Evolutionary conservation across 768 basidiomycete species (phyloP), one percentile per base, ranked within the genome.

Genomic region (Kwoniella bestiolae): DNA sequence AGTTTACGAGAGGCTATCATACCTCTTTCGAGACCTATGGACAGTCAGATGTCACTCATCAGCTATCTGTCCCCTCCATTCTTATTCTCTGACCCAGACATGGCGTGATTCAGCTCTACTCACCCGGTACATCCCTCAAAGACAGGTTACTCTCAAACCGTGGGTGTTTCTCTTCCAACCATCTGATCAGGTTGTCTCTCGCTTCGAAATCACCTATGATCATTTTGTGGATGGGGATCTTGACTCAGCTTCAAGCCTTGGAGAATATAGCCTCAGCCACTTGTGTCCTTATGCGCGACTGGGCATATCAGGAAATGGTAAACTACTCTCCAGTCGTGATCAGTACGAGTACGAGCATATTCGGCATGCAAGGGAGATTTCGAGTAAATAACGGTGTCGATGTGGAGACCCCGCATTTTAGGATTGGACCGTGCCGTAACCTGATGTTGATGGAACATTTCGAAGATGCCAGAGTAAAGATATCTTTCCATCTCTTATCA

Each of bases 1-100:
- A 83, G 82, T 52, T 81, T 71, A n/a, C 70, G 69, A 8, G 78
- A 72, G 11, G 89, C 84, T 77, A 88, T 90, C 51, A 94, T 82
- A 7, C 91, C 92, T 79, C 88, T 84, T 28, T 91, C 91, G 46
- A 86, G 85, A 69, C 85, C 89, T 89, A 51, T 1, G 0, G n/a
- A 29, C 31, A 50, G 41, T 11, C 38, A 41, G 26, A 60, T 21
- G 49, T 14, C 23, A 11, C 12, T 3, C 21, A 23, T 59, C 31
- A 55, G 38, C 38, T 47, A n/a, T 5, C 21, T 47, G 23, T n/a
- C n/a, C n/a, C n/a, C n/a, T n/a, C 25, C 14, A 6, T 7, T 25
- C 9, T 47, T 25, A 21, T 21, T n/a, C 9, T 47, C n/a, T n/a
- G 0, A 1, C 9, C 1, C 11, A 25, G 46, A 21, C 11, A 25